phyloP scores from a whole-genome alignment of 306 rosid genomes.

The Pyrus betulifolia region DNA sequence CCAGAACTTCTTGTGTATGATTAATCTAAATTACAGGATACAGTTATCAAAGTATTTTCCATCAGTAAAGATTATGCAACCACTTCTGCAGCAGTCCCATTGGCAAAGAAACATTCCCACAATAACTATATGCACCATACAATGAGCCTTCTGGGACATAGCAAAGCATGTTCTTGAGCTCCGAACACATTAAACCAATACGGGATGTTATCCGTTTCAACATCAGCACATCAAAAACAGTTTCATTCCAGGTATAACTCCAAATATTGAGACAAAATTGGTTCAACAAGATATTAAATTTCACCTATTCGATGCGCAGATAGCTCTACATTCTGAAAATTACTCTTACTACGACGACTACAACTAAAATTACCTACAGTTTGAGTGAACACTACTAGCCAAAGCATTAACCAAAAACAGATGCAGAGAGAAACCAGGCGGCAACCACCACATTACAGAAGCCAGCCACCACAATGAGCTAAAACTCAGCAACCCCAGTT shows the following conservation, averaged over 20 bases:
- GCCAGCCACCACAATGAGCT: constrained; percentile 1
- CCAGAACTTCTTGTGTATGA: not conserved
- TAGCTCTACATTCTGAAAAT: not conserved
- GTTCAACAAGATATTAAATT: not conserved
- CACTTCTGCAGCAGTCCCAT: not conserved
- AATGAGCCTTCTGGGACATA: not conserved
- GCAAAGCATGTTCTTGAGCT: not conserved
- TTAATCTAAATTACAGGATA: not conserved
- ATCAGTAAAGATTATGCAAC: not conserved
- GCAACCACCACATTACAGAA: constrained; percentile 28
- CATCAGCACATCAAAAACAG: not conserved
- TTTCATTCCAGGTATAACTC: not conserved
- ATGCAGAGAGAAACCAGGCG: not conserved
- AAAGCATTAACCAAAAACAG: not conserved
- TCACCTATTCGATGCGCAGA: not conserved
- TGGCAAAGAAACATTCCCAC: not conserved
- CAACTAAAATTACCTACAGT: not conserved
- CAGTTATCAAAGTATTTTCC: too few relatives aligned
- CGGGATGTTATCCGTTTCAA: not conserved
- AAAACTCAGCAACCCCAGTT: not conserved
- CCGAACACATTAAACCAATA: not conserved
- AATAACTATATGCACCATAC: not conserved
- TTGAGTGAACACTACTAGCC: not conserved
- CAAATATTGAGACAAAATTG: not conserved
- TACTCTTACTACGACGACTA: not conserved